Evolutionary conservation across 306 rosid genomes (phyloP).

Genomic region (Adenanthera pavonina): DNA sequence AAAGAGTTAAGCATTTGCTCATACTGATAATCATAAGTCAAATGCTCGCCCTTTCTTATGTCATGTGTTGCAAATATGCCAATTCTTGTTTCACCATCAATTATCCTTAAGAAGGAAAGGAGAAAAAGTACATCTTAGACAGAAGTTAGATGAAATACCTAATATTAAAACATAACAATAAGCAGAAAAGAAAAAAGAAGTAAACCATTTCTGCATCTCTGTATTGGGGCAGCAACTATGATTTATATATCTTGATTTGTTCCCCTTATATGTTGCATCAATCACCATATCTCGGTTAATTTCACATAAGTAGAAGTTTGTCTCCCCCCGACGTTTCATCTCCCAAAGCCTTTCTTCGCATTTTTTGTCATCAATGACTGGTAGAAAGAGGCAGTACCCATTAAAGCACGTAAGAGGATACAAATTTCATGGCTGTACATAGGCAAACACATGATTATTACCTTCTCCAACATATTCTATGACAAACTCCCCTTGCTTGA

Average conservation of each 20-base stretch:
- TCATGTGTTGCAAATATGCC: slow-evolving; percentile 85
- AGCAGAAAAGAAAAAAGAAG: slow-evolving; percentile 33
- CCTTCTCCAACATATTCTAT: slow-evolving; percentile 98
- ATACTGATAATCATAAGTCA: slow-evolving; percentile 96
- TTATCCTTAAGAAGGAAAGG: slow-evolving; percentile 64
- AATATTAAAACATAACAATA: slow-evolving; percentile 28
- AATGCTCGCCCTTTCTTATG: slow-evolving; percentile 85
- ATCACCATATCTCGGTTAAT: slow-evolving; percentile 97
- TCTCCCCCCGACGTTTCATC: slow-evolving; percentile 95
- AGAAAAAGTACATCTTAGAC: slow-evolving; percentile 34
- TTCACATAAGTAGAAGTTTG: slow-evolving; percentile 93
- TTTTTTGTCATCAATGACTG: slow-evolving; percentile 93
- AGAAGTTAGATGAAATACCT: slow-evolving; percentile 21
- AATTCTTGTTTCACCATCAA: slow-evolving; percentile 92
- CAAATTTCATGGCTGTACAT: not conserved
- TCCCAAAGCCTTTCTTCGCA: slow-evolving; percentile 97
- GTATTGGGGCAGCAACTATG: slow-evolving; percentile 98
- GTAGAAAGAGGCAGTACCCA: slow-evolving; percentile 37
- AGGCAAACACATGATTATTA: slow-evolving; percentile 35
- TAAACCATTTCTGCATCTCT: slow-evolving; percentile 97
- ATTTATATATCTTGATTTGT: slow-evolving; percentile 94
- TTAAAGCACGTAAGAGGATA: slow-evolving; percentile 17
- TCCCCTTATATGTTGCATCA: slow-evolving; percentile 96
- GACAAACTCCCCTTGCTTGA: slow-evolving; percentile 86
- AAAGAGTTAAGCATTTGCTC: slow-evolving; percentile 49